A percentile compares a stretch with the other conserved stretches of the same genome.
These are phyloP conservation scores for Erysimum cheiranthoides DNA, from an alignment of 345 rosid species.

Conservation along the genomic window DNA sequence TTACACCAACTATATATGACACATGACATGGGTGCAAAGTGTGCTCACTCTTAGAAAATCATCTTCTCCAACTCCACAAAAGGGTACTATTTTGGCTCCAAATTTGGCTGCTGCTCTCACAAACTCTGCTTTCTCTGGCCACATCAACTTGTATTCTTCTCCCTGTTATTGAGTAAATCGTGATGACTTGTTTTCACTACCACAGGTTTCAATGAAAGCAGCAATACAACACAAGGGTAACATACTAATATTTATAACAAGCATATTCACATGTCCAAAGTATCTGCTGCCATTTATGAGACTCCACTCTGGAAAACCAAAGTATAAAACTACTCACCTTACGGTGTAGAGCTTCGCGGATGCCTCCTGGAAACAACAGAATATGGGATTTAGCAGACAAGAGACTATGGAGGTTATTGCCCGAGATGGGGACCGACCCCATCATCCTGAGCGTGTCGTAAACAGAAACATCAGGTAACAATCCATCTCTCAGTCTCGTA, in stretches of 20 bases:
- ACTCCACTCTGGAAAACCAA: slow-evolving; percentile 18
- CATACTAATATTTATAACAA: slow-evolving; percentile 2
- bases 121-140: slow-evolving; percentile 82
- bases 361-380: slow-evolving; percentile 80
- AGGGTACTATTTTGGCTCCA: slow-evolving; percentile 82
- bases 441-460: slow-evolving; percentile 55
- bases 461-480: slow-evolving; percentile 44
- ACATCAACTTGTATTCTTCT: slow-evolving; percentile 73
- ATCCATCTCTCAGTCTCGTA: slow-evolving; percentile 50
- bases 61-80: slow-evolving; percentile 80
- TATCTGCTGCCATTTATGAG: slow-evolving; percentile 25
- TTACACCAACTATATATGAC: slow-evolving; percentile 18
- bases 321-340: slow-evolving; percentile 51
- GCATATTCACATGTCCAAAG: background rate
- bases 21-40: slow-evolving; percentile 17
- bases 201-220: slow-evolving; percentile 17
- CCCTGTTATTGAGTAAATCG: slow-evolving; percentile 51
- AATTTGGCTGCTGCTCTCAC: slow-evolving; percentile 84
- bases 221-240: slow-evolving; percentile 10
- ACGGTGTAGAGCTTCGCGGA: slow-evolving; percentile 76
- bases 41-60: slow-evolving; percentile 67
- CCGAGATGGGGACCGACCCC: slow-evolving; percentile 82
- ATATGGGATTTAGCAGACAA: slow-evolving; percentile 68
- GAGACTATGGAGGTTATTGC: slow-evolving; percentile 64
- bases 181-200: slow-evolving; percentile 32